These are phyloP conservation scores for Lasiodiplodia sp. DNA, from an alignment of 2,329 filamentous ascomycete genomes.

Conservation along the genomic window DNA sequence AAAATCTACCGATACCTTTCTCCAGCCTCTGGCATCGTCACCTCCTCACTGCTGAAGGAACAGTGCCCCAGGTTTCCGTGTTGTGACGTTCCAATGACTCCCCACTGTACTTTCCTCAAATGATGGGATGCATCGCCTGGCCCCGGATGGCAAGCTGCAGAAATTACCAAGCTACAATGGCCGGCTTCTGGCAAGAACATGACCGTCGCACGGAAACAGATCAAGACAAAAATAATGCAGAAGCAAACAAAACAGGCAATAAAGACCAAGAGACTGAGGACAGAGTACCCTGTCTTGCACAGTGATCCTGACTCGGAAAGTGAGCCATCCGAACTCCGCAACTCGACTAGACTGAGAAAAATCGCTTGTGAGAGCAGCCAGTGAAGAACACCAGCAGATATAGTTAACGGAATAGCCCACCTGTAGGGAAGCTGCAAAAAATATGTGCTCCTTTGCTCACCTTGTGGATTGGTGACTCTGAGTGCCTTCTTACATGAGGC, in stretches of 20 bases:
- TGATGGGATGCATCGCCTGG: neutral
- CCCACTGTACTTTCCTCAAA: neutral
- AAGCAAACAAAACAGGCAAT: neutral
- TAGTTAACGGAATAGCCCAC: neutral
- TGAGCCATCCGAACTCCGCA: neutral
- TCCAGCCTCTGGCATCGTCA: neutral
- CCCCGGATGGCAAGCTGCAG: neutral
- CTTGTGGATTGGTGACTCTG: neutral
- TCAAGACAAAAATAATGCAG: neutral
- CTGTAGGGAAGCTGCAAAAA: neutral
- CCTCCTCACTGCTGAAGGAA: neutral
- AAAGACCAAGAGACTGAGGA: neutral
- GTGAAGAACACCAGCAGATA: neutral
- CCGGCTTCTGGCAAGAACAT: neutral
- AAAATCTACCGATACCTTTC: neutral
- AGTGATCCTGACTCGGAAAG: neutral
- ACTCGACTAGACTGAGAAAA: neutral
- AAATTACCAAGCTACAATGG: neutral
- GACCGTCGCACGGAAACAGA: neutral
- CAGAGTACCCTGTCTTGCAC: neutral
- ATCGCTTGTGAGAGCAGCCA: neutral
- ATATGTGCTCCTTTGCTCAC: neutral
- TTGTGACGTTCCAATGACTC: neutral
- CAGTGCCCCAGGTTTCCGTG: neutral
- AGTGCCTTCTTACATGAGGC: neutral